These are phyloP conservation scores for Calonectria pteridis DNA, from an alignment of 2,329 filamentous ascomycete species.

Conservation along the genomic window DNA sequence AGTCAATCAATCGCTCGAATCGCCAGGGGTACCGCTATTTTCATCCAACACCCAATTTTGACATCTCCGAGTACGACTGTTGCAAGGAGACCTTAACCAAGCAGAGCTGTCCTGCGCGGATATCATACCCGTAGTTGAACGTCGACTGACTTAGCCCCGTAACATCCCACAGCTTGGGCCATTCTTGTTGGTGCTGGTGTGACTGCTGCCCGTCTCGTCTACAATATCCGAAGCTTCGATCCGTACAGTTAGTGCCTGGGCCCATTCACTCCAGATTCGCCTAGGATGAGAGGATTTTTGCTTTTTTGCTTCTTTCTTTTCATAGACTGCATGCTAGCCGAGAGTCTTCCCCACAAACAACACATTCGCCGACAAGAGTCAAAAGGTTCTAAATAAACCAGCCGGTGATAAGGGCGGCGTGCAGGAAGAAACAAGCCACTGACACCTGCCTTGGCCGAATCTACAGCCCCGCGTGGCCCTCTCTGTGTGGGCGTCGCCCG, in stretches of 20 bases:
- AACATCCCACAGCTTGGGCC: conserved; percentile 8
- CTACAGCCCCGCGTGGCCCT: conserved; percentile 14
- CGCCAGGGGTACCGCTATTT: conserved; percentile 14
- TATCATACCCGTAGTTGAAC: not conserved
- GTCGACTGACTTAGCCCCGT: not conserved
- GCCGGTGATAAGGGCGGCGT: conserved; percentile 17
- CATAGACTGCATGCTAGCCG: not conserved
- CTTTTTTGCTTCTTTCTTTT: not conserved
- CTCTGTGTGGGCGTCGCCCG: not conserved
- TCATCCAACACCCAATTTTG: conserved; percentile 16
- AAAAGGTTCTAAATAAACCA: not conserved
- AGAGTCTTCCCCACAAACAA: not conserved
- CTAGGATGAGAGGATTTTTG: not conserved
- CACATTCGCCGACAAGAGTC: conserved; percentile 1
- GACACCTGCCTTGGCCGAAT: conserved; percentile 22
- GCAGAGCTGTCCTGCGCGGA: not conserved
- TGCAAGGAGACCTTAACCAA: not conserved
- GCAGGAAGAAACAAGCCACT: conserved; percentile 13
- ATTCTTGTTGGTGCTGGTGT: not conserved
- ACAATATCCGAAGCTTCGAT: not conserved
- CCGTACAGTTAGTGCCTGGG: not conserved
- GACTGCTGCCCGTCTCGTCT: not conserved
- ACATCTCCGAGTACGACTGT: conserved; percentile 26
- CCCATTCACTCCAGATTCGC: not conserved
- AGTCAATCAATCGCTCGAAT: conserved; percentile 3